Evolutionary conservation across 2,329 filamentous ascomycete species (phyloP).

Genomic region (Mariannaea sp.): DNA sequence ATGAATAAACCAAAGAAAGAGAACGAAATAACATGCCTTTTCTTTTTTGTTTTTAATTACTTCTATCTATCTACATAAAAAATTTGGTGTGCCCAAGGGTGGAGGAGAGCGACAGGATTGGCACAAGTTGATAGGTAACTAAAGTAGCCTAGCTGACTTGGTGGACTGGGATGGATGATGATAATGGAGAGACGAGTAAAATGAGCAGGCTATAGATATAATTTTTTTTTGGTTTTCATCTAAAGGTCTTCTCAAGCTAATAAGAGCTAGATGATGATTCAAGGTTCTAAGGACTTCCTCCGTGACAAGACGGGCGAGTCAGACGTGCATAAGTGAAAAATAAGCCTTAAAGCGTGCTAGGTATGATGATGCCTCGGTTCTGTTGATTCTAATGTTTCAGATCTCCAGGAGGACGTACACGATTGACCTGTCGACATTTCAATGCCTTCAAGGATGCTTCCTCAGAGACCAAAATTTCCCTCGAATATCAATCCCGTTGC

Average conservation of each 20-base stretch:
- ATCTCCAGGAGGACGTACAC: too few species aligned
- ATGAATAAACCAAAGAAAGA: slow-evolving; percentile 22
- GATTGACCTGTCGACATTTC: too few species aligned
- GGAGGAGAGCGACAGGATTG: not conserved
- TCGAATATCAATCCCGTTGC: too few species aligned
- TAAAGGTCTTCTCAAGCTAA: slow-evolving; percentile 17
- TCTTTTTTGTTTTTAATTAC: too few species aligned
- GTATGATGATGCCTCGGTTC: too few species aligned
- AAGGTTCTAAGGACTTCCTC: not conserved
- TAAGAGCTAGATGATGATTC: slow-evolving; percentile 14
- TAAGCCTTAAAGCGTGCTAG: too few species aligned
- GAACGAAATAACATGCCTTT: slow-evolving; percentile 16
- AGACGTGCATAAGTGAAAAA: too few species aligned
- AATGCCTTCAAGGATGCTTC: too few species aligned
- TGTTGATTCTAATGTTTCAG: too few species aligned
- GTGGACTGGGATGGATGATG: slow-evolving; percentile 1
- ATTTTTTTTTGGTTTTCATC: too few species aligned
- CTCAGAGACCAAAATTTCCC: too few species aligned
- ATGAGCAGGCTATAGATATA: slow-evolving; percentile 13
- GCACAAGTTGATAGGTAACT: not conserved
- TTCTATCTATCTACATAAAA: slow-evolving; percentile 9
- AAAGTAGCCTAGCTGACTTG: slow-evolving; percentile 4
- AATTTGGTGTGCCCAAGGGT: slow-evolving; percentile 5
- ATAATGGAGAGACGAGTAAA: slow-evolving; percentile 11
- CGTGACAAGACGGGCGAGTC: too few species aligned